Percentiles rank a stretch among this genome's conserved stretches.
Evolutionary conservation across 352 stramenopile genomes (phyloP).

Genomic region (Elongisporangium anandrum): DNA sequence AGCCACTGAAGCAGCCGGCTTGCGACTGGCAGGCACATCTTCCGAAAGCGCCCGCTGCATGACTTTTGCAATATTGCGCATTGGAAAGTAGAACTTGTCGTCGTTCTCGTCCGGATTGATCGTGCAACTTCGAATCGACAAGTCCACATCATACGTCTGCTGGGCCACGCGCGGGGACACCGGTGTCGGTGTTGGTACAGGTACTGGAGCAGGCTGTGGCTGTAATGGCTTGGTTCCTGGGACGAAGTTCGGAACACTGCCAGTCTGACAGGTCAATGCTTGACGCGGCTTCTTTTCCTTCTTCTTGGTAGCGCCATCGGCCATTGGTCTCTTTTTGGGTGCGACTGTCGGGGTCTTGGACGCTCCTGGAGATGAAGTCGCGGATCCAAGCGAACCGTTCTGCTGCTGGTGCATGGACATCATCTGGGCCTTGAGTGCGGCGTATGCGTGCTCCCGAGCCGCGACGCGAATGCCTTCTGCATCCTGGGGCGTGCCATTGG

Average conservation of each 20-base stretch:
- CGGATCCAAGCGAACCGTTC: too few species aligned
- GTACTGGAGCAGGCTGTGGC: not conserved
- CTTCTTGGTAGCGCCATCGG: constrained; percentile 7
- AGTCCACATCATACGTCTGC: constrained; percentile 65
- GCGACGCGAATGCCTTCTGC: constrained; percentile 15
- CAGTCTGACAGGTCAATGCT: not conserved
- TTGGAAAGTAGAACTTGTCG: constrained; percentile 74
- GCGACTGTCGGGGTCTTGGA: constrained; percentile 15
- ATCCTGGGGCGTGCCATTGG: not conserved
- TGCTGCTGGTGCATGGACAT: constrained; percentile 37
- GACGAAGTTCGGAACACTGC: not conserved
- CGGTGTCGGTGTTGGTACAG: not conserved
- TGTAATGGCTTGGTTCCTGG: not conserved
- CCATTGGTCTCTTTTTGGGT: not conserved
- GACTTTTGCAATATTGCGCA: constrained; percentile 65
- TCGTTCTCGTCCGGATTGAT: constrained; percentile 39
- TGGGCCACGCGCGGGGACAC: constrained; percentile 40
- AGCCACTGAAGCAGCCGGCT: not conserved
- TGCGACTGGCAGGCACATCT: constrained; percentile 2
- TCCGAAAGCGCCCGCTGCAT: constrained; percentile 53
- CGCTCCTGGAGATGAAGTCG: not conserved
- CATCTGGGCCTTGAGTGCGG: constrained; percentile 55
- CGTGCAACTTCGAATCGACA: constrained; percentile 40
- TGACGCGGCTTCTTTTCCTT: constrained; percentile 4
- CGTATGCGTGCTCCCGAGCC: constrained; percentile 50